A percentile compares a stretch with the other conserved stretches of the same genome.
These are phyloP conservation scores for Pseudogymnoascus sp. DNA, from an alignment of 2,329 filamentous ascomycete genomes.

Conservation along the genomic window DNA sequence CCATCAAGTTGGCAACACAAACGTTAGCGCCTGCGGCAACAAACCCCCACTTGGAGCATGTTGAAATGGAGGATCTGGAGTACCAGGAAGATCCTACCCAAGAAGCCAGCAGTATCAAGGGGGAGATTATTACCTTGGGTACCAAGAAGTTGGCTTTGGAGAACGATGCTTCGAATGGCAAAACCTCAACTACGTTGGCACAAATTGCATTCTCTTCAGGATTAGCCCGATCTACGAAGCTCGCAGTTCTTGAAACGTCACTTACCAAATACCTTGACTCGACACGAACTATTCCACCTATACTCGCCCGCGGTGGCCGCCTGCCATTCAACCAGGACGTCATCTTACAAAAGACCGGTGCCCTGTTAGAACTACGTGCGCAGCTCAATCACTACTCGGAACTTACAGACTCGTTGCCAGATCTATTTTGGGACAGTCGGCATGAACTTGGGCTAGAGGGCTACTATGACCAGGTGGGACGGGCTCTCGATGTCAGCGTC, in stretches of 20 bases:
- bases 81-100: conserved; percentile 67
- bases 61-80: conserved; percentile 85
- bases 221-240: conserved; percentile 83
- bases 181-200: conserved; percentile 60
- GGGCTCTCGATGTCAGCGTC: conserved; percentile 81
- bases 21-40: conserved; percentile 69
- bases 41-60: conserved; percentile 59
- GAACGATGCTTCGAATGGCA: conserved; percentile 14
- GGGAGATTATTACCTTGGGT: conserved; percentile 82
- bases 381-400: conserved; percentile 96
- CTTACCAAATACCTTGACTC: conserved; percentile 79
- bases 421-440: conserved; percentile 91
- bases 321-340: conserved; percentile 62
- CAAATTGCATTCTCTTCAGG: conserved; percentile 97
- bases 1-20: conserved; percentile 59
- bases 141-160: conserved; percentile 51
- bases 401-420: conserved; percentile 86
- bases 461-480: conserved; percentile 91
- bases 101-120: conserved; percentile 70
- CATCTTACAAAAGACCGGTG: conserved; percentile 87
- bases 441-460: conserved; percentile 85
- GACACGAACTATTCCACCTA: conserved; percentile 71
- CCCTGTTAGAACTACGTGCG: conserved; percentile 79
- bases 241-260: conserved; percentile 81
- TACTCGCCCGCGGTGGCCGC: conserved; percentile 60